Evolutionary conservation across 1,139 yeast species (phyloP).

Genomic region (Lodderomyces elongisporus): DNA sequence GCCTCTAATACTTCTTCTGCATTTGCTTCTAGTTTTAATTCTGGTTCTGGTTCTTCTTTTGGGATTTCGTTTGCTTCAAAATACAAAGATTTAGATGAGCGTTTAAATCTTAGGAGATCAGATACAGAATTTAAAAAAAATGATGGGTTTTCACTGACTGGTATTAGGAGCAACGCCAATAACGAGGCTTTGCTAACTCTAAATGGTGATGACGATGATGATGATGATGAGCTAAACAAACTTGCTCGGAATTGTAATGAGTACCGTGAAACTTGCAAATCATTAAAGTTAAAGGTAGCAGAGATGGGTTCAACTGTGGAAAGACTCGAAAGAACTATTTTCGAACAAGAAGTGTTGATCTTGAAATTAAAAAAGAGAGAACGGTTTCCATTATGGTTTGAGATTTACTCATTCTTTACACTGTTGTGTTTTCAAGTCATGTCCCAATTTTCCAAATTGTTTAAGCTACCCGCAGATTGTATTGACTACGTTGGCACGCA

Average conservation of each 20-base stretch:
- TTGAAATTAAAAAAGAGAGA: not conserved
- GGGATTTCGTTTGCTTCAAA: too few species aligned
- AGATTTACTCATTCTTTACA: not conserved
- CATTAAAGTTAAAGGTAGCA: not conserved
- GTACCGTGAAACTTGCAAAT: not conserved
- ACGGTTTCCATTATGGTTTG: too few species aligned
- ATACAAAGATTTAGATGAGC: too few species aligned
- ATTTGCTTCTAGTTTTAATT: too few species aligned
- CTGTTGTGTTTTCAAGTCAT: not conserved
- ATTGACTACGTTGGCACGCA: too few species aligned
- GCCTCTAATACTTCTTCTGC: too few species aligned
- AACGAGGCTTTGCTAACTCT: not conserved
- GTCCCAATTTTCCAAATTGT: too few species aligned
- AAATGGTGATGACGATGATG: not conserved
- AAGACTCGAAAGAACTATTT: slow-evolving; percentile 4
- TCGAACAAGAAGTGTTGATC: slow-evolving; percentile 2
- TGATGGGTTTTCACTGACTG: too few species aligned
- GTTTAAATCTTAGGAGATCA: too few species aligned
- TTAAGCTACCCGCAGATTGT: too few species aligned
- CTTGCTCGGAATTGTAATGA: not conserved
- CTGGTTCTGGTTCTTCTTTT: too few species aligned
- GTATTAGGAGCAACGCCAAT: not conserved
- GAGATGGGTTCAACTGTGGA: not conserved
- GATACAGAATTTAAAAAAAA: too few species aligned
- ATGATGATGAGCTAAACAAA: not conserved